These are phyloP conservation scores for Colletotrichum sp. DNA, from an alignment of 2,329 filamentous ascomycete genomes.

Conservation along the genomic window DNA sequence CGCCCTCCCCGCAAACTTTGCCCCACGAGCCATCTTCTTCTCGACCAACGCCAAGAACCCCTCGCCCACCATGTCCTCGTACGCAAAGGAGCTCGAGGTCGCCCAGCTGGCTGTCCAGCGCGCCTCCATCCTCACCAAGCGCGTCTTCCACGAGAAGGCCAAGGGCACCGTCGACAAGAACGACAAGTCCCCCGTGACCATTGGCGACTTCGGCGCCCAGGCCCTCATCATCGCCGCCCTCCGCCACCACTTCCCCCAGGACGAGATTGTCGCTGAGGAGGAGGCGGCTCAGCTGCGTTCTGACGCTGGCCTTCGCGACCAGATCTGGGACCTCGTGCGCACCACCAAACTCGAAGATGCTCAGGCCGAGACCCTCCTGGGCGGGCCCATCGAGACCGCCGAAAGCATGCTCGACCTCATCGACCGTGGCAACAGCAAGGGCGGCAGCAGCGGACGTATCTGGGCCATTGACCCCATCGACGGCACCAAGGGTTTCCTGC, in stretches of 20 bases:
- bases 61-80: slow-evolving; percentile 47
- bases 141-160: slow-evolving; percentile 76
- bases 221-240: slow-evolving; percentile 93
- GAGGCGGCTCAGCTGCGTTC: slow-evolving; percentile 82
- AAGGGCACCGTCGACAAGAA: slow-evolving; percentile 95
- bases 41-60: slow-evolving; percentile 11
- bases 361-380: slow-evolving; percentile 70
- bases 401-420: slow-evolving; percentile 73
- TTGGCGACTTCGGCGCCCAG: slow-evolving; percentile 97
- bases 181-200: slow-evolving; percentile 95
- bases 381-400: slow-evolving; percentile 69
- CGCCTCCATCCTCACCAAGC: slow-evolving; percentile 61
- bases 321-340: slow-evolving; percentile 85
- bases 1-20: not conserved
- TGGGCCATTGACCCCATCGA: slow-evolving; percentile 99
- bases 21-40: slow-evolving; percentile 24
- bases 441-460: slow-evolving; percentile 78
- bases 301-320: slow-evolving; percentile 67
- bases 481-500: slow-evolving; percentile 95
- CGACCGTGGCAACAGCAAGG: slow-evolving; percentile 72
- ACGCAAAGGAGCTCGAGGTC: slow-evolving; percentile 79
- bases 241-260: slow-evolving; percentile 85
- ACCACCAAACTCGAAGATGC: slow-evolving; percentile 72
- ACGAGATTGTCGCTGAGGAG: slow-evolving; percentile 94
- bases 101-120: slow-evolving; percentile 90